Evolutionary conservation across 2,329 filamentous ascomycete species (phyloP), one percentile per base, ranked within the genome.

Genomic region (Alternaria longipes): DNA sequence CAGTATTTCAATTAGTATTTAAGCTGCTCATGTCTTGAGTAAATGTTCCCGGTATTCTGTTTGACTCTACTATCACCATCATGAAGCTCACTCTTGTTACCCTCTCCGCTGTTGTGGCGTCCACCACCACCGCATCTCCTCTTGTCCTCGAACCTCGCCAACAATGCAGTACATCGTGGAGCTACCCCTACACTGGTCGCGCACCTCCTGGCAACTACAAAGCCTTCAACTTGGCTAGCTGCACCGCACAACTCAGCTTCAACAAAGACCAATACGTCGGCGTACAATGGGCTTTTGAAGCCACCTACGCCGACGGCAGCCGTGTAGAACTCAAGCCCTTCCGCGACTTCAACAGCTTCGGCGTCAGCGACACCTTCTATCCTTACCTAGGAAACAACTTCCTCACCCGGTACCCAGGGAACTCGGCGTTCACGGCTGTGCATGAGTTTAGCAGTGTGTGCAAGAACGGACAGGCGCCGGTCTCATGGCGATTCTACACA

Each of bases 391-490:
- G 56, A 16, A 62, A 54, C 36, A 62, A 62, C 28, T 59, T 59
- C 50, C 28, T 62, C 28, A 62, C 56, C 0, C 18, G 41, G 11
- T 59, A 45, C 30, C 55, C 59, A 5, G 59, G 51, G 2, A 62
- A 46, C 22, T 62, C 55, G 3, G 56, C 59, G 4, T 62, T 62
- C 40, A 59, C 59, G 2, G 59, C 56, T 20, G 56, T 62, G 36
- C 59, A 59, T 22, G 59, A 62, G n/a, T 62, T 62, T 26, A 40
- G 41, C 16, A 59, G 40, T n/a, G 56, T 62, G 12, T 62, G 59
- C 9, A 59, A 59, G 22, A 38, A 38, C 36, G 59, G 56, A 0
- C 55, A 59, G 18, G 55, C 59, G n/a, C 55, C 59, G 7, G 56
- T 59, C 11, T 59, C 50, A n/a, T 62, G 60, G 60, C 34, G 56